Percentiles rank a stretch among this genome's conserved stretches.
phyloP scores from a whole-genome alignment of 192 early-diverging fungal species.

The Chytriomyces sp. region DNA sequence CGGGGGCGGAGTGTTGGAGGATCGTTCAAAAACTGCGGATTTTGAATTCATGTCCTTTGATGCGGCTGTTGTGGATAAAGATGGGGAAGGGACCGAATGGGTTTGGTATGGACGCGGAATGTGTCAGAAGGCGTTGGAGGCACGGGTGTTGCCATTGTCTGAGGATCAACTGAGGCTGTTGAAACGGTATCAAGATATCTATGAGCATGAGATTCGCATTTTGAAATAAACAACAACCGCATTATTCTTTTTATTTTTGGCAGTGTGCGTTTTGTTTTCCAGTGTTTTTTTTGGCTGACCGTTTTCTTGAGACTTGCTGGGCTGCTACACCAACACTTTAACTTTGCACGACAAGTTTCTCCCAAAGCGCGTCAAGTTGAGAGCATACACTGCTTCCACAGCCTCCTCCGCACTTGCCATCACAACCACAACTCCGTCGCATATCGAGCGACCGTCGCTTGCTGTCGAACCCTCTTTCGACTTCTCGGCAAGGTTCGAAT shows the following conservation, averaged over 20 bases:
- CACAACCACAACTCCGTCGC: background rate
- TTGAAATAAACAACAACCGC: too few relatives aligned
- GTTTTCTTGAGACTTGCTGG: too few relatives aligned
- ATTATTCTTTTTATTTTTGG: too few relatives aligned
- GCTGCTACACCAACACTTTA: background rate
- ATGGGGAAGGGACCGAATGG: background rate
- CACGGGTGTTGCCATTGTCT: background rate
- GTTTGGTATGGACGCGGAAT: background rate
- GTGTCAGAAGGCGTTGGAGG: background rate
- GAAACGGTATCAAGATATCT: slow-evolving; percentile 12
- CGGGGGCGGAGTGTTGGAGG: slow-evolving; percentile 13
- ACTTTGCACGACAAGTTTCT: slow-evolving; percentile 6
- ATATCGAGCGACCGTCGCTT: too few relatives aligned
- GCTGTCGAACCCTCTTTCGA: background rate
- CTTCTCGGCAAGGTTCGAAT: background rate
- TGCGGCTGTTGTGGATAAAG: background rate
- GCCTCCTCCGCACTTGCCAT: background rate
- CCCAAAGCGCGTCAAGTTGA: slow-evolving; percentile 13
- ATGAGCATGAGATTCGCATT: background rate
- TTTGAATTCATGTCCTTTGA: slow-evolving; percentile 3
- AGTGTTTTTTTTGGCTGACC: too few relatives aligned
- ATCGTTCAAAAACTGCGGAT: background rate
- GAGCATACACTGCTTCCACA: background rate
- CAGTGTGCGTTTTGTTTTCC: too few relatives aligned
- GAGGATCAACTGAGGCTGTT: background rate